These are phyloP conservation scores for Ophiostoma piceae DNA, from an alignment of 2,329 filamentous ascomycete genomes.

Conservation along the genomic window DNA sequence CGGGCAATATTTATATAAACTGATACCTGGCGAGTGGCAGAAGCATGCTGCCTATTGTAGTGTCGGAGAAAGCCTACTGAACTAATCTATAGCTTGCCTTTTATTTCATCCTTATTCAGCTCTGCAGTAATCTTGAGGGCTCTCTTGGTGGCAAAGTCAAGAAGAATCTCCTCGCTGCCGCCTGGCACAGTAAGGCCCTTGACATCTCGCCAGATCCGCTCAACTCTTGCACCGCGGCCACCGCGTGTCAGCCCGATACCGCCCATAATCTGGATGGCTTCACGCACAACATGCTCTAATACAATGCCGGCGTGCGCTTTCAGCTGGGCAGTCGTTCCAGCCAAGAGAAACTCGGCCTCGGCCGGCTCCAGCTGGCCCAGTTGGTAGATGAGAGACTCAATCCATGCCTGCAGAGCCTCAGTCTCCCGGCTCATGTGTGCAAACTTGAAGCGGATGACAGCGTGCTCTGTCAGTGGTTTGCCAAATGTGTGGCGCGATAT, in stretches of 20 bases:
- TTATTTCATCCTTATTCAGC: not conserved
- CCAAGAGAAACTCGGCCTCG: not conserved
- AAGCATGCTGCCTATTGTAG: too few relatives aligned
- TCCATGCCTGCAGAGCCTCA: not conserved
- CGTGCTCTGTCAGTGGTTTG: not conserved
- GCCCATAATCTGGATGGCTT: not conserved
- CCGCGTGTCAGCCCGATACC: not conserved
- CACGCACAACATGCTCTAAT: not conserved
- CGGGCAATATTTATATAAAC: too few relatives aligned
- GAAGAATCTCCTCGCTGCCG: not conserved
- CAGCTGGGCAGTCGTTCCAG: not conserved
- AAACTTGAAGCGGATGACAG: constrained; percentile 3
- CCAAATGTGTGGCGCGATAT: not conserved
- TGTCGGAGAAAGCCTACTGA: too few relatives aligned
- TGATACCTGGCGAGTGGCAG: too few relatives aligned
- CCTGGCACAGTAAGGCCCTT: not conserved
- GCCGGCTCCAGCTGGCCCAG: not conserved
- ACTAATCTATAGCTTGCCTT: not conserved
- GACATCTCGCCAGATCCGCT: constrained; percentile 2
- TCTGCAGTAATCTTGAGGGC: not conserved
- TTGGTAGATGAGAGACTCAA: not conserved
- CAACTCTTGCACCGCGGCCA: not conserved
- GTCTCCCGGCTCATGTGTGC: not conserved
- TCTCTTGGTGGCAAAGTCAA: not conserved
- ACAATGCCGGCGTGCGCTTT: not conserved